Conservation (phyloP, 441 rosid genomes). For the Erodium trifolium region DNA sequence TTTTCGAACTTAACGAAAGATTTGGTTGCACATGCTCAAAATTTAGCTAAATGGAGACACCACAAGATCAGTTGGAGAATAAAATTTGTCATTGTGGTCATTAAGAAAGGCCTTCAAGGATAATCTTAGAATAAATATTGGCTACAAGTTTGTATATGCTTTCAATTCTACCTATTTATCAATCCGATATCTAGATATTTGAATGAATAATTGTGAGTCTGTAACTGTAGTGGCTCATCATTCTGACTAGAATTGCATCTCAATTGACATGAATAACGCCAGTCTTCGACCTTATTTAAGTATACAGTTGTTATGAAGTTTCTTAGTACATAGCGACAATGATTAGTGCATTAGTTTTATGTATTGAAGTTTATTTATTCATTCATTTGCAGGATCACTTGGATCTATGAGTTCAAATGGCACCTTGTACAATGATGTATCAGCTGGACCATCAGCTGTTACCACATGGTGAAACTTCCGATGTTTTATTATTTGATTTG, state of each 20-base stretch:
- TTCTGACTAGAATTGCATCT: no score
- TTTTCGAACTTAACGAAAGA: background rate
- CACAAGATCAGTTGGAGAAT: no score
- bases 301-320: background rate
- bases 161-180: background rate
- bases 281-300: background rate
- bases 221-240: background rate
- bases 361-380: conserved; percentile 1
- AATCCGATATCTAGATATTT: background rate
- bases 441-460: conserved; percentile 34
- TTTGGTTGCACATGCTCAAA: background rate
- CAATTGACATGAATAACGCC: no score
- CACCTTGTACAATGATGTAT: conserved; percentile 40
- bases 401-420: conserved; percentile 74
- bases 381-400: conserved; percentile 53
- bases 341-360: background rate
- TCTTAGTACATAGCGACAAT: background rate
- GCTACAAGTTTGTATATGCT: background rate
- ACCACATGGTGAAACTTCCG: conserved; percentile 55
- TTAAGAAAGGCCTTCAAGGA: no score
- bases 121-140: background rate
- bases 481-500: background rate
- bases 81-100: no score
- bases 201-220: background rate
- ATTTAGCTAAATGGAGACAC: no score